These are phyloP conservation scores for Phytophthora niederhauseri DNA, from an alignment of 352 stramenopile genomes.

Conservation along the genomic window DNA sequence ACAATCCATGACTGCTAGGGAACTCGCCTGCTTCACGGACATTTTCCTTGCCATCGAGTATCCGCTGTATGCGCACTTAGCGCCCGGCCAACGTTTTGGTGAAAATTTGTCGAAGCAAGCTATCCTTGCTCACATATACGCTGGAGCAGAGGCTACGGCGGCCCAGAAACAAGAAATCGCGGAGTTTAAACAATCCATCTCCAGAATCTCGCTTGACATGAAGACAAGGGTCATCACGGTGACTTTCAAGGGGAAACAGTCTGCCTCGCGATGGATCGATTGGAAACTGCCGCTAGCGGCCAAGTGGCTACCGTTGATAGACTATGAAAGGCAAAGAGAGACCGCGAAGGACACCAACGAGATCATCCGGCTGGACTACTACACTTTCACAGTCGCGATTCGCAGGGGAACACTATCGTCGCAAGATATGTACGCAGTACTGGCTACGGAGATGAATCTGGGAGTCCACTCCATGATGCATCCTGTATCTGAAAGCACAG, in stretches of 20 bases:
- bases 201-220: not conserved
- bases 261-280: not conserved
- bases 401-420: not conserved
- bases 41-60: slow-evolving; percentile 12
- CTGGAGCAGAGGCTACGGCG: not conserved
- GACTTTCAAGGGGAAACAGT: slow-evolving; percentile 3
- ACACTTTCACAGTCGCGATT: not conserved
- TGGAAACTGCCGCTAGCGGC: not conserved
- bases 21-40: slow-evolving; percentile 6
- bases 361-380: not conserved
- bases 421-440: not conserved
- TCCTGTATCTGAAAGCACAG: not conserved
- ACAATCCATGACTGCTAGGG: slow-evolving; percentile 1
- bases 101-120: not conserved
- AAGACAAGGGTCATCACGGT: slow-evolving; percentile 2
- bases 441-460: not conserved
- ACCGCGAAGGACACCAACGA: not conserved
- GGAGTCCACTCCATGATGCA: slow-evolving; percentile 5
- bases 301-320: not conserved
- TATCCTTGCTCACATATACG: not conserved
- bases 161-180: not conserved
- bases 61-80: slow-evolving; percentile 16
- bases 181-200: not conserved
- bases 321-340: slow-evolving; percentile 4
- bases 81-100: not conserved